Base-by-base conservation (phyloP, 1,139 yeast genomes). In the Lodderomyces theae region DNA sequence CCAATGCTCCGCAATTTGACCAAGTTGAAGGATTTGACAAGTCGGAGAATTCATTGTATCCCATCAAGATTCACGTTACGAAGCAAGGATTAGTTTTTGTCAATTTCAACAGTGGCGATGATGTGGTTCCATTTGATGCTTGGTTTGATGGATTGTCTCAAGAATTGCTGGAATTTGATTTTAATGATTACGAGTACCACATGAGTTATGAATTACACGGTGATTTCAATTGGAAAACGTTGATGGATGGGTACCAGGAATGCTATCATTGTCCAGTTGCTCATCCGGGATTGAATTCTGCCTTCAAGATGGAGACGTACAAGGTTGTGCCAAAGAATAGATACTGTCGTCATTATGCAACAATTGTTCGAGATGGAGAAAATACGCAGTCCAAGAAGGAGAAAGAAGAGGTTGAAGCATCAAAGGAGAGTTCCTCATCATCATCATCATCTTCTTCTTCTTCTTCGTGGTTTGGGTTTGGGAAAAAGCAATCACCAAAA, bases 191-290 rank as follows among this genome's bases (percentile, higher is more conserved):
- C 52, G 83, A 79, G 50, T 79, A 77, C 57, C 78, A 78, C 58
- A 77, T 78, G 82, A 74, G 80, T n/a, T 79, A 78, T 50, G 82
- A 79, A 54, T 65, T 79, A 38, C 81, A 77, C 49, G 84, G 83
- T 40, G 64, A 74, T 50, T 79, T 79, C 60, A 79, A 79, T 59
- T 79, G 84, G 84, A 79, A 79, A 53, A 79, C 84, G 2, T 66
- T 79, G 47, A 77, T 79, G 82, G 84, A 79, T 52, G 84, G 84
- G 3, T 79, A 79, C 58, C 82, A 79, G 59, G 84, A 79, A 57
- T 79, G 84, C 49, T 78, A 78, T 59, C 84, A 79, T 54, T 79
- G 84, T 57, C 83, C 83, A 29, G 79, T 82, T 16, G 82, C 82
- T 1, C 84, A 79, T 51, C 83, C 82, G 2, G 82, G 82, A 7